Conservation (phyloP, 169 alveolate genomes). For the Plasmodium chabaudi region DNA sequence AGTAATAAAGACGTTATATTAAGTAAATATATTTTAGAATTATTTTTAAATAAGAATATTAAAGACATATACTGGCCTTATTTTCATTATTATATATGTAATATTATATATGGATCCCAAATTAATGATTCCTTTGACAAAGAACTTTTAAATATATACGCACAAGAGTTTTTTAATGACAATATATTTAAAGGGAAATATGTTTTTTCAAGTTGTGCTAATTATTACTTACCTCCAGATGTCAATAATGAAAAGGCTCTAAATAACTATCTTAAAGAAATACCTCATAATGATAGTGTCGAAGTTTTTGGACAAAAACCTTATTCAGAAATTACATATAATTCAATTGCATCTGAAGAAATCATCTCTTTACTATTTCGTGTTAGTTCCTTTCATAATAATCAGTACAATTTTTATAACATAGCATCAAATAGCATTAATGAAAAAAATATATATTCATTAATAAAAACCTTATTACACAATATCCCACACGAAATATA, state of each 20-base stretch:
- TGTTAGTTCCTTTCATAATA: slow-evolving; percentile 38
- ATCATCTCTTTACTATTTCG: slow-evolving; percentile 35
- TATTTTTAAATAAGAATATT: slow-evolving; percentile 62
- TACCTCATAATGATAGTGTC: slow-evolving; percentile 68
- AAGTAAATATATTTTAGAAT: slow-evolving; percentile 56
- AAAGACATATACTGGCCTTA: slow-evolving; percentile 76
- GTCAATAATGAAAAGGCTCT: slow-evolving; percentile 46
- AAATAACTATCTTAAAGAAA: slow-evolving; percentile 67
- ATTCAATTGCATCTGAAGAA: slow-evolving; percentile 55
- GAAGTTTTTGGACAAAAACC: slow-evolving; percentile 74
- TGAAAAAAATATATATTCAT: slow-evolving; percentile 59
- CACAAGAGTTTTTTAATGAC: slow-evolving; percentile 66
- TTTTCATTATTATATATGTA: slow-evolving; percentile 67
- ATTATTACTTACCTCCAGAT: slow-evolving; percentile 60
- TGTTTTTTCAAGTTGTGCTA: slow-evolving; percentile 50
- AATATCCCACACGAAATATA: slow-evolving; percentile 71
- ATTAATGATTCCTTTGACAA: slow-evolving; percentile 59
- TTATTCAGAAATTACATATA: slow-evolving; percentile 60
- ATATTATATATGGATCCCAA: slow-evolving; percentile 75
- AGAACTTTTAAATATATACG: slow-evolving; percentile 69
- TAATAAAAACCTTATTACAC: slow-evolving; percentile 41
- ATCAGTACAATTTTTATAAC: slow-evolving; percentile 53
- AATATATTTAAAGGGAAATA: slow-evolving; percentile 76
- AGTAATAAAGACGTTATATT: slow-evolving; percentile 88
- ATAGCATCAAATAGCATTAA: slow-evolving; percentile 16